These are phyloP conservation scores for Penicillium sp. DNA, from an alignment of 2,329 filamentous ascomycete genomes.

Conservation along the genomic window DNA sequence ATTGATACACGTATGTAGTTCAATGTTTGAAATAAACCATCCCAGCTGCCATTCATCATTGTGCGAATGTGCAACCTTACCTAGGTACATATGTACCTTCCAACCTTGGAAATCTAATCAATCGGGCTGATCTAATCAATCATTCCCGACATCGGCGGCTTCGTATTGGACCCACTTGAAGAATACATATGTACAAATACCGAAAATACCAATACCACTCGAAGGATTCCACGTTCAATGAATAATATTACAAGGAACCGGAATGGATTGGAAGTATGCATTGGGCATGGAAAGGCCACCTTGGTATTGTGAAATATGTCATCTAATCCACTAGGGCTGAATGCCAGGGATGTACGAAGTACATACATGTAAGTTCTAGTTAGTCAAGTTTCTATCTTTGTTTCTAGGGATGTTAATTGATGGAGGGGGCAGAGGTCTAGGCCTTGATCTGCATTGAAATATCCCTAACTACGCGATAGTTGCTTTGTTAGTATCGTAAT, in stretches of 20 bases:
- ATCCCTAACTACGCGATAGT: neutral
- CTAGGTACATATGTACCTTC: too few species aligned
- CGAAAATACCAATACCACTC: neutral
- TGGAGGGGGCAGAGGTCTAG: neutral
- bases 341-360: neutral
- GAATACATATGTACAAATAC: neutral
- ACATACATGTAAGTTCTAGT: neutral
- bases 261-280: neutral
- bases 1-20: neutral
- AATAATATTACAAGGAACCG: neutral
- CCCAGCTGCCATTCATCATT: neutral
- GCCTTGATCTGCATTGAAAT: too few species aligned
- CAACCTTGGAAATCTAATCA: constrained; percentile 3
- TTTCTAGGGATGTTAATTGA: neutral
- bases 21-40: neutral
- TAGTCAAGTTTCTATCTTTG: neutral
- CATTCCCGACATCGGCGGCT: constrained; percentile 7
- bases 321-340: neutral
- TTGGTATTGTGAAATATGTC: neutral
- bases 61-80: neutral
- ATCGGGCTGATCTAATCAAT: constrained; percentile 12
- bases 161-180: neutral
- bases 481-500: neutral
- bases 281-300: neutral
- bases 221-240: neutral